A percentile compares a stretch with the other conserved stretches of the same genome.
Evolutionary conservation across 225 moss, liverwort and hornwort genomes (phyloP).

Genomic region (Pseudisothecium myosuroides): DNA sequence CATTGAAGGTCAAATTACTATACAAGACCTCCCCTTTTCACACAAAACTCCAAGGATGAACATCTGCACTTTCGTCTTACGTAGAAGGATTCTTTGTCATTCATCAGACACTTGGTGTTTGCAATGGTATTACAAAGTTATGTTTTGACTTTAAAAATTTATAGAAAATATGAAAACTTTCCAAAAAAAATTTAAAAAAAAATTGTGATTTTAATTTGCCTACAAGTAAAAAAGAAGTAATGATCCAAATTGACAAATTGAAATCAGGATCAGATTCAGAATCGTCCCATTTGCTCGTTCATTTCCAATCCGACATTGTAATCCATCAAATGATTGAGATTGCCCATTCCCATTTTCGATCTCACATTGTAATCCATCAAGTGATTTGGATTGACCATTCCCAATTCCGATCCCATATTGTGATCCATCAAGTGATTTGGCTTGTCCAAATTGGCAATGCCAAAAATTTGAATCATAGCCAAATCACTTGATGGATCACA

Average conservation of each 20-base stretch:
- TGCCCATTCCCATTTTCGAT: neutral
- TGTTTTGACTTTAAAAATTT: neutral
- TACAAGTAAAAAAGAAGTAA: neutral
- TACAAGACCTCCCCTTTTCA: neutral
- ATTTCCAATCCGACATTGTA: neutral
- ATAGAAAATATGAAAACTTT: neutral
- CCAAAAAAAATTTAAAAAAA: too few species aligned
- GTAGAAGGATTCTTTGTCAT: neutral
- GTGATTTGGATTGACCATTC: neutral
- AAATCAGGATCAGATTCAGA: fast-evolving
- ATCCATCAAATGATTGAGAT: neutral
- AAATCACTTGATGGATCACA: too few species aligned
- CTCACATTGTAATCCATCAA: neutral
- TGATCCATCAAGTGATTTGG: too few species aligned
- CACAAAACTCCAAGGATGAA: neutral
- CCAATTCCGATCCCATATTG: neutral
- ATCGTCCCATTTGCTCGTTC: neutral
- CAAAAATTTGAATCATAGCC: too few species aligned
- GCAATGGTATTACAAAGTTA: fast-evolving
- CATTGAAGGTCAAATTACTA: neutral
- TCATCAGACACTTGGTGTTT: neutral
- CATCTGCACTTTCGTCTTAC: neutral
- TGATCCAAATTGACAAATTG: neutral
- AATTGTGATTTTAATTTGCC: neutral
- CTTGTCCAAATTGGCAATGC: too few species aligned